Percentiles rank a stretch among this genome's conserved stretches.
These are phyloP conservation scores for Dioszegia crocea DNA, from an alignment of 768 basidiomycete species.

Conservation along the genomic window DNA sequence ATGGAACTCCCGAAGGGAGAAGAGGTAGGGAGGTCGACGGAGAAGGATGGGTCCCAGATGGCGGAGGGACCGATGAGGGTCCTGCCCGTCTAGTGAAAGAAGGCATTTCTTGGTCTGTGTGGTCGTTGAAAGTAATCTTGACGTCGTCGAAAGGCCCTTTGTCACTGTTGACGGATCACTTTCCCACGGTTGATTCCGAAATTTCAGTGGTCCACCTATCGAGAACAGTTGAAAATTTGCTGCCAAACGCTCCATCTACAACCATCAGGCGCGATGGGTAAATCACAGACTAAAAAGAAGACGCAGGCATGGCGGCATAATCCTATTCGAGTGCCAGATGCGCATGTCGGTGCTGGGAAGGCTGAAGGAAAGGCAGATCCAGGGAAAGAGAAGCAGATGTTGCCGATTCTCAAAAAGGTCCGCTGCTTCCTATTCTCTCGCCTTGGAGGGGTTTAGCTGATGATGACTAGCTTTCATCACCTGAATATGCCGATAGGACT, in stretches of 20 bases:
- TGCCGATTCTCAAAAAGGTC: constrained; percentile 90
- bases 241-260: background rate
- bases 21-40: constrained; percentile 46
- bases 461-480: constrained; percentile 39
- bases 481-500: constrained; percentile 73
- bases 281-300: constrained; percentile 68
- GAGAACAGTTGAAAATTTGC: background rate
- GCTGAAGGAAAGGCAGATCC: constrained; percentile 56
- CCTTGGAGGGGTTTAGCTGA: background rate
- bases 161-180: background rate
- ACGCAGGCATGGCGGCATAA: constrained; percentile 82
- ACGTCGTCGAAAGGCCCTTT: background rate
- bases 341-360: constrained; percentile 79
- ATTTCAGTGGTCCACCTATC: background rate
- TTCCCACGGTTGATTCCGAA: background rate
- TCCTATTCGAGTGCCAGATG: constrained; percentile 87
- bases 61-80: background rate
- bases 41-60: constrained; percentile 47
- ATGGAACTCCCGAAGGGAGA: constrained; percentile 79
- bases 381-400: constrained; percentile 68
- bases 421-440: constrained; percentile 7
- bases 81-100: constrained; percentile 45
- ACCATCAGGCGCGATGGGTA: constrained; percentile 66
- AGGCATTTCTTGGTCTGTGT: constrained; percentile 31
- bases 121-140: background rate